Conservation (phyloP, 2,329 filamentous ascomycete genomes). For the Apiospora malaysiana region DNA sequence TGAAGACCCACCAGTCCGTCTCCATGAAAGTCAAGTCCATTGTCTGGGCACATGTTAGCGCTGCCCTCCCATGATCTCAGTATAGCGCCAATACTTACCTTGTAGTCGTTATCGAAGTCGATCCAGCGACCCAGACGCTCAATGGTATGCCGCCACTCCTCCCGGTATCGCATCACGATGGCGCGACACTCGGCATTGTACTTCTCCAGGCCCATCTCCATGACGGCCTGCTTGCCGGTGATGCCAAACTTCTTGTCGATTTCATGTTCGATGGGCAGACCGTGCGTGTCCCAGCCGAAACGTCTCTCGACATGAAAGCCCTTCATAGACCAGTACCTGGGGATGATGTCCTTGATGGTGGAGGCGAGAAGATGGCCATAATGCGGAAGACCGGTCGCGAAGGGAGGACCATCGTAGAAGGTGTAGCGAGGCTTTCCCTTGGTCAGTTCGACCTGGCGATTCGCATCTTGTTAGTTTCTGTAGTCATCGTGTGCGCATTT, state of each 20-base stretch:
- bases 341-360: conserved; percentile 97
- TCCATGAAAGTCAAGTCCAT: conserved; percentile 98
- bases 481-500: background rate
- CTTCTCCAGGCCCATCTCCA: conserved; percentile 82
- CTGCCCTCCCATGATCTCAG: background rate
- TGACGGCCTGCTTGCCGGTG: conserved; percentile 84
- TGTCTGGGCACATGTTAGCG: conserved; percentile 53
- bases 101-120: conserved; percentile 97
- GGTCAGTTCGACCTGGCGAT: conserved; percentile 71
- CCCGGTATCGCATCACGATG: conserved; percentile 90
- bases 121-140: conserved; percentile 94
- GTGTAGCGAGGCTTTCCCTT: conserved; percentile 84
- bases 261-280: conserved; percentile 93
- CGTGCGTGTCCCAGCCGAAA: conserved; percentile 96
- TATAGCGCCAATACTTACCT: conserved; percentile 55
- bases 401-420: conserved; percentile 90
- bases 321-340: conserved; percentile 97
- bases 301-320: conserved; percentile 89
- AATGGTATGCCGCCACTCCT: conserved; percentile 87
- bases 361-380: conserved; percentile 83
- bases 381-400: conserved; percentile 73
- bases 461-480: conserved; percentile 13
- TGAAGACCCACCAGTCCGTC: conserved; percentile 96
- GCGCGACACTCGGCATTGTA: conserved; percentile 92
- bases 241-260: conserved; percentile 96